Conservation (phyloP, 2,329 filamentous ascomycete genomes). For the Dothidotthia symphoricarpi region DNA sequence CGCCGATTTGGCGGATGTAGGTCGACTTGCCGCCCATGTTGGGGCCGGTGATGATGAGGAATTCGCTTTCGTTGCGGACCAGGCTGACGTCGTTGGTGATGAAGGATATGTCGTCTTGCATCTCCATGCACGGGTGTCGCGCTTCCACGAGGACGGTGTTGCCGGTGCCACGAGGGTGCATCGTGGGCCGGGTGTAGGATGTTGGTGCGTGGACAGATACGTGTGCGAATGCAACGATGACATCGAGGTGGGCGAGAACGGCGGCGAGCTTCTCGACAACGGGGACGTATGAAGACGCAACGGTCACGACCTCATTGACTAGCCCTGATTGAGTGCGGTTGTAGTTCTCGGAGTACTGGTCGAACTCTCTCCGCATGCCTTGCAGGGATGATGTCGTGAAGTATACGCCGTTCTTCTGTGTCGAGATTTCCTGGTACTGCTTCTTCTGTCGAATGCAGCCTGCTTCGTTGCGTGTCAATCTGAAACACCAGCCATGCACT, state of each 20-base stretch:
- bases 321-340: conserved; percentile 90
- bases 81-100: conserved; percentile 96
- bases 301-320: conserved; percentile 86
- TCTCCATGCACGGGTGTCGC: conserved; percentile 95
- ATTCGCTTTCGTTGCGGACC: conserved; percentile 74
- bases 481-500: conserved; percentile 94
- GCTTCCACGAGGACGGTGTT: conserved; percentile 89
- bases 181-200: conserved; percentile 85
- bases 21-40: conserved; percentile 99
- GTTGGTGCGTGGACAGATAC: conserved; percentile 89
- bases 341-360: conserved; percentile 91
- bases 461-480: conserved; percentile 85
- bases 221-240: conserved; percentile 91
- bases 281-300: conserved; percentile 91
- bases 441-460: conserved; percentile 90
- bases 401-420: conserved; percentile 98
- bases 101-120: conserved; percentile 97
- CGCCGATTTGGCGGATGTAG: conserved; percentile 95
- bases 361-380: conserved; percentile 80
- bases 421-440: conserved; percentile 90
- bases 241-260: conserved; percentile 88
- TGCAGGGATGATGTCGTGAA: conserved; percentile 87
- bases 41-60: conserved; percentile 93
- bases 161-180: conserved; percentile 83
- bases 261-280: conserved; percentile 86